phyloP scores from a whole-genome alignment of 2,329 filamentous ascomycete genomes.

The Colletotrichum musae region DNA sequence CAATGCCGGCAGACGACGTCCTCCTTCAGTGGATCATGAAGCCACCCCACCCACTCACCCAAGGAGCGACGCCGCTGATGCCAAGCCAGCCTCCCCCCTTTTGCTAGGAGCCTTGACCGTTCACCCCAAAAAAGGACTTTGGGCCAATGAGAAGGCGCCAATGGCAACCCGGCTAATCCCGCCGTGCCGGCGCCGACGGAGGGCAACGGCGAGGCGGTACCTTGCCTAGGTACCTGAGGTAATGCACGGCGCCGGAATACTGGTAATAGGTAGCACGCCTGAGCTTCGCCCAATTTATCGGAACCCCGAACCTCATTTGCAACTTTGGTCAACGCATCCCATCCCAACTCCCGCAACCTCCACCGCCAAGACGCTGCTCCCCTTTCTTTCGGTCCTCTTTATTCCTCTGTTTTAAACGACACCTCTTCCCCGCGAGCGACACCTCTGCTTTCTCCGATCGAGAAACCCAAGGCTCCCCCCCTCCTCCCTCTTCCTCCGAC shows the following conservation, averaged over 20 bases:
- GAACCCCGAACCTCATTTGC: conserved; percentile 6
- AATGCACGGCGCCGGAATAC: conserved; percentile 9
- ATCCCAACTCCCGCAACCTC: conserved; percentile 16
- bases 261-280: neutral
- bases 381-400: neutral
- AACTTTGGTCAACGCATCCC: conserved; percentile 29
- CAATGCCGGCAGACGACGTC: neutral
- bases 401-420: neutral
- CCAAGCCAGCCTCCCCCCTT: too few species aligned
- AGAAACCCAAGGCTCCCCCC: conserved; percentile 8
- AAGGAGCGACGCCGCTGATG: too few species aligned
- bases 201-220: conserved; percentile 9
- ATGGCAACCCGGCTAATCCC: conserved; percentile 40
- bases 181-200: conserved; percentile 36
- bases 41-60: conserved; percentile 23
- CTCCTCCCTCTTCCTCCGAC: neutral
- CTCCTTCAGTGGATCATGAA: conserved; percentile 33
- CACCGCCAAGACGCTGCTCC: conserved; percentile 10
- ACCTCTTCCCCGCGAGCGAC: neutral
- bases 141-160: conserved; percentile 26
- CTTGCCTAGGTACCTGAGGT: conserved; percentile 30
- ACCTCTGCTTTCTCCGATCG: conserved; percentile 5
- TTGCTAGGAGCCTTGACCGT: neutral
- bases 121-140: neutral
- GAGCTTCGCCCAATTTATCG: conserved; percentile 8